Evolutionary conservation across 805 yeast genomes (phyloP), one percentile per base, ranked within the genome.

Genomic region (Candida argentea): DNA sequence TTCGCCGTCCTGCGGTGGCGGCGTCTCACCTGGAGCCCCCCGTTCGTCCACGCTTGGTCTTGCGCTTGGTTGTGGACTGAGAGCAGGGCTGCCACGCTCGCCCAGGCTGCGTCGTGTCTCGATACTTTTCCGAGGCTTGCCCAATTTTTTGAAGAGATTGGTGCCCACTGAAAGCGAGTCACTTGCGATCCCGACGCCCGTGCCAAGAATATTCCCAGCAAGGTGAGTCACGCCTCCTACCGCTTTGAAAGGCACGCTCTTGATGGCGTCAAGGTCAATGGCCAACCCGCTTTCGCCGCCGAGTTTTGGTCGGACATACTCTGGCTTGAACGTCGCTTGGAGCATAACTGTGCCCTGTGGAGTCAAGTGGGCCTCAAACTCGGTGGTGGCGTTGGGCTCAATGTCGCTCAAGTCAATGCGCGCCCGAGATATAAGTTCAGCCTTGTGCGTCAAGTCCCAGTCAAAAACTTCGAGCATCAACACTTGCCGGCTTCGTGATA

Each of bases 361-460:
- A 34, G 69, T 61, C 33, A 82, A 55, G 12, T 64, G 52, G 24
- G 67, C 66, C 14, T 61, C 57, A 40, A 76, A 61, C 8, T 61
- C 57, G 20, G 68, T 60, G 9, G 63, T 42, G 22, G 62, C 48
- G 15, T 53, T 53, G 2, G 76, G 68, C n/a, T 57, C 58, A 22
- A 81, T 39, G 3, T 60, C 35, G 1, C 70, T 51, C 11, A 76
- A 48, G 39, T 77, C 77, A 20, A 81, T 36, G 2, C 36, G 38
- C 5, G 65, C 68, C 19, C 52, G 41, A 24, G 87, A 87, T 28
- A 82, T 50, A 14, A 64, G 46, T 37, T 73, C 81, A 50, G 76
- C 73, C 28, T 65, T 70, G 37, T 83, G 87, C 14, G 86, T 69
- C 46, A 78, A 64, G 52, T 82, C 91, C 89, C 89, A 82, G 50